These are phyloP conservation scores for Verticillium longisporum DNA, from an alignment of 2,329 filamentous ascomycete species.

Conservation along the genomic window DNA sequence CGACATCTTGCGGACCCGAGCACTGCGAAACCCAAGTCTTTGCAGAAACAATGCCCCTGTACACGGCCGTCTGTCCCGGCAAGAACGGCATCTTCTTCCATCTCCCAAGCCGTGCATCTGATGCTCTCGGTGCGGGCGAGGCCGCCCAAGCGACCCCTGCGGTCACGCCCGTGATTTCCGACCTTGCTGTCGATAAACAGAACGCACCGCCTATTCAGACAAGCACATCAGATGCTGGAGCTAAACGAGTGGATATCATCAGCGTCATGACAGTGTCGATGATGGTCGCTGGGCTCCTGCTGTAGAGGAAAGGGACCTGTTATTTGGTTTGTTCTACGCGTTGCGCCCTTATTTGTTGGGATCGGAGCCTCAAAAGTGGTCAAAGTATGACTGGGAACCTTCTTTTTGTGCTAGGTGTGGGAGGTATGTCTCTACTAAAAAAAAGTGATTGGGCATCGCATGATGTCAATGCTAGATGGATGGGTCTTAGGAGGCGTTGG, in stretches of 20 bases:
- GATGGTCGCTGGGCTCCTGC: slow-evolving; percentile 1
- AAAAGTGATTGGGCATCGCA: too few species aligned
- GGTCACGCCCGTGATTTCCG: background rate
- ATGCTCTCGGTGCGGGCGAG: background rate
- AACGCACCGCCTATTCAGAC: slow-evolving; percentile 1
- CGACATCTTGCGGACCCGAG: slow-evolving; percentile 8
- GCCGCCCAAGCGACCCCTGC: background rate
- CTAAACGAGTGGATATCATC: slow-evolving; percentile 5
- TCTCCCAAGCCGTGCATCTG: too few species aligned
- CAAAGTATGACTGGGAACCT: too few species aligned
- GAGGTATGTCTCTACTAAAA: too few species aligned
- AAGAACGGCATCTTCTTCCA: background rate
- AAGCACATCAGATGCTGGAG: slow-evolving; percentile 8
- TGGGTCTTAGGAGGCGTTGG: too few species aligned
- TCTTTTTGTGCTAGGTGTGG: too few species aligned
- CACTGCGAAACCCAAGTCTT: slow-evolving; percentile 14
- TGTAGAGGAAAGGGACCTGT: background rate
- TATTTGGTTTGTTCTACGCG: too few species aligned
- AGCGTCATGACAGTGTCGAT: slow-evolving; percentile 14
- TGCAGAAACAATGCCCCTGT: slow-evolving; percentile 29
- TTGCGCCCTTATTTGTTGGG: too few species aligned
- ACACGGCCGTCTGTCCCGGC: slow-evolving; percentile 30
- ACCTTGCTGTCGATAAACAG: background rate
- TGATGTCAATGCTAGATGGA: too few species aligned
- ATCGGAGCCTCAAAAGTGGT: too few species aligned